Base-by-base conservation (phyloP, 2,329 filamentous ascomycete genomes). In the Colletotrichum sp. region DNA sequence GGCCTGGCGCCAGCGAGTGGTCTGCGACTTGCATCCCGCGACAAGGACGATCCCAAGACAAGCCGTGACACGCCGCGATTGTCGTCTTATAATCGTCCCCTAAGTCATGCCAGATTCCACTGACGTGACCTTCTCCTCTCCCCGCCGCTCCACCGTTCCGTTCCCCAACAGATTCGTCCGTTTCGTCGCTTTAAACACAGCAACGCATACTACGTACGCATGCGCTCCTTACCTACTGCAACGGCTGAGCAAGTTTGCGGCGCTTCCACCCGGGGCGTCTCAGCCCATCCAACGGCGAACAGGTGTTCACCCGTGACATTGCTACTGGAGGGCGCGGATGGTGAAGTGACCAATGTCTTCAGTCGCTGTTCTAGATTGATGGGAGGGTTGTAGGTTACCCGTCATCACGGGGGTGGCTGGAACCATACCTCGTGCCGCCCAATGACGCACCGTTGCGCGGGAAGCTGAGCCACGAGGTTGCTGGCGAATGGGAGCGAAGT, bases 401-500 rank as follows among this genome's bases (percentile, higher is more conserved):
- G 32, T 62, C 69, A 65, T 76, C 73, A 76, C 70, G 73, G 70
- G 67, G 73, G 43, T 21, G 43, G 70, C 64, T 65, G 64, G 48
- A 34, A 60, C 5, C 21, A 43, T 30, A 66, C 34, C 73, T 34
- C 73, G 73, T 76, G 73, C 70, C 70, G 70, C 70, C 64, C 73
- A 66, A 73, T 69, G 70, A 69, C 73, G 70, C 58, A 73, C 28
- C 26, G 21, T 58, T 26, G 15, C 8, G 36, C 58, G 43, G 58
- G 48, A 26, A 73, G 43, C 58, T 65, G 81, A 80, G 81, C 83
- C 84, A 86, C 83, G 79, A 86, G 84, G 83, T 84, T 83, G 82
- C 84, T 80, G 79, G 82, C 81, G 79, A 82, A 76, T 77, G 80
- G 78, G 26, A 48, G 43, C 34, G 8, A 30, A 65, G 48, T 60